A percentile compares a stretch with the other conserved stretches of the same genome.
These are phyloP conservation scores for Daldinia decipiens DNA, from an alignment of 495 filamentous ascomycete species.

Conservation along the genomic window DNA sequence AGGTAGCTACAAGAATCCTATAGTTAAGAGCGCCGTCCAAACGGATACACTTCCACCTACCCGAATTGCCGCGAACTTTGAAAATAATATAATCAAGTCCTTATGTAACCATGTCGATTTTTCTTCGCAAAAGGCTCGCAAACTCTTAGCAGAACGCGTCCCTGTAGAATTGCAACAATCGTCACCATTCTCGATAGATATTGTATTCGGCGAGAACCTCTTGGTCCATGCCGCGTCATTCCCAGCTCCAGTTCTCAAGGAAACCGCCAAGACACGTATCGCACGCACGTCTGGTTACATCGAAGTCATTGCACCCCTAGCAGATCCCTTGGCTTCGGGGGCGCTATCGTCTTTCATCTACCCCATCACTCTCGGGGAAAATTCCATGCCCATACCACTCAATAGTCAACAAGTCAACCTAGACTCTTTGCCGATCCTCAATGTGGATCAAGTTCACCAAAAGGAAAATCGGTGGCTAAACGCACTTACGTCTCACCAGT, in stretches of 20 bases:
- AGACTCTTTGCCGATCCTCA: slow-evolving; percentile 54
- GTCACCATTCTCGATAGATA: slow-evolving; percentile 49
- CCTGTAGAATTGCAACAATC: slow-evolving; percentile 47
- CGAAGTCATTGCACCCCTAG: slow-evolving; percentile 55
- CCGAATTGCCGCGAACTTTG: slow-evolving; percentile 30
- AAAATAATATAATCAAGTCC: slow-evolving; percentile 19
- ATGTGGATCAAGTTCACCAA: slow-evolving; percentile 39
- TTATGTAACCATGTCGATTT: slow-evolving; percentile 49
- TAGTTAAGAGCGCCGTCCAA: background rate
- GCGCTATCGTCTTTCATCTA: slow-evolving; percentile 43
- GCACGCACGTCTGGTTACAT: slow-evolving; percentile 60
- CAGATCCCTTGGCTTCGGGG: slow-evolving; percentile 42
- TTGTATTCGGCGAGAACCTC: slow-evolving; percentile 42
- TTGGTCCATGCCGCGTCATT: slow-evolving; percentile 48
- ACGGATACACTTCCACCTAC: background rate
- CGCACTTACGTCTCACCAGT: slow-evolving; percentile 49
- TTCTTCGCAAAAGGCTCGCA: slow-evolving; percentile 36
- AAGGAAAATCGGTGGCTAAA: slow-evolving; percentile 49
- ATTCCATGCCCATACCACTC: slow-evolving; percentile 44
- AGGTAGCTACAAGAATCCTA: background rate
- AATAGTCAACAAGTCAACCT: slow-evolving; percentile 57
- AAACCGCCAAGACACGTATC: slow-evolving; percentile 51
- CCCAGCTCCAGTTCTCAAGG: slow-evolving; percentile 53
- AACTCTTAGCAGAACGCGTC: slow-evolving; percentile 45
- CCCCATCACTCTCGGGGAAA: slow-evolving; percentile 36